Evolutionary conservation across 768 basidiomycete genomes (phyloP), one percentile per base, ranked within the genome.

Genomic region (Podaxis mareebaensis): DNA sequence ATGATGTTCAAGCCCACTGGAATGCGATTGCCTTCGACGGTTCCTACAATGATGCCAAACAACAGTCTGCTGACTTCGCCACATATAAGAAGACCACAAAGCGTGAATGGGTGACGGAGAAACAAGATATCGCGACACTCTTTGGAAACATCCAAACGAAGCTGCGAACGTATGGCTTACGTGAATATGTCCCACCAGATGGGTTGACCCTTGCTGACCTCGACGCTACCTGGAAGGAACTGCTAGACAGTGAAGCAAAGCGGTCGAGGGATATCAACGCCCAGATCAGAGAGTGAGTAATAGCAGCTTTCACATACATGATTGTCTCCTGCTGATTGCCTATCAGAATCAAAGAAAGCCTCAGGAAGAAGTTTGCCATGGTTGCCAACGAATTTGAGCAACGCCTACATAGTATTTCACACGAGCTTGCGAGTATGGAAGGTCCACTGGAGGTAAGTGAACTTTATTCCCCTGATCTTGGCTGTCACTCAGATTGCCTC

Each of bases 101-200:
- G 70, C 85, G 94, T 2, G 79, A 79, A 1, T 97, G 95, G 93
- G 92, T 95, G 10, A 88, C 86, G 7, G 96, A 99, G 75, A 86
- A 90, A 71, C 91, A 94, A 71, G 95, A 96, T 63, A 78, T 97
- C 10, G 85, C 88, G 8, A 92, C 91, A 1, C 82, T 98, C 13
- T 93, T 98, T 66, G 89, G 92, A 3, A 96, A 97, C 70, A 89
- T 99, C 30, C 93, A 95, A 74, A 96, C 94, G 0, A 98, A 99
- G 75, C 78, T 99, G 61, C 85, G 83, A 74, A 99, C 96, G 24
- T 99, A 99, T 77, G 87, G 89, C 10, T 72, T 99, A 67, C 81
- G 87, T 63, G 87, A 92, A 69, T 99, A 96, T 74, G 81, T 89
- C 24, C 95, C 97, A 12, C 86, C 88, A 2, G 72, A 75, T 3